Conservation (phyloP, 2,329 filamentous ascomycete species). For the Didymella keratinophila region DNA sequence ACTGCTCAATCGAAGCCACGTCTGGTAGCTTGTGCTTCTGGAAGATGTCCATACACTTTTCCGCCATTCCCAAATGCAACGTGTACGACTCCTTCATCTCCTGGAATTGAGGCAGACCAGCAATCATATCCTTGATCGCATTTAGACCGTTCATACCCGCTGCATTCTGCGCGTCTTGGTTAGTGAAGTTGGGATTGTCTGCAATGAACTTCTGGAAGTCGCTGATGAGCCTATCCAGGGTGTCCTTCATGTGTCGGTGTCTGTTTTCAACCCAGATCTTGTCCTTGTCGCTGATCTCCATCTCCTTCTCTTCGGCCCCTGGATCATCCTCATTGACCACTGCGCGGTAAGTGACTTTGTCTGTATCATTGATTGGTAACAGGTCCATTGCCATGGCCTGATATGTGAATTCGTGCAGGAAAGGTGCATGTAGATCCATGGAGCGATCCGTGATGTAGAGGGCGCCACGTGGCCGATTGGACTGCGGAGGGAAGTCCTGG, state of each 20-base stretch:
- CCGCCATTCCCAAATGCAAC: conserved; percentile 93
- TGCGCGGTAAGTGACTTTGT: conserved; percentile 87
- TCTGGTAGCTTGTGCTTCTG: conserved; percentile 85
- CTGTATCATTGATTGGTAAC: conserved; percentile 83
- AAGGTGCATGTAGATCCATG: conserved; percentile 87
- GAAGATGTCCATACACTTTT: conserved; percentile 96
- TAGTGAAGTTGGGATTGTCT: conserved; percentile 90
- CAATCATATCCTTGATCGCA: conserved; percentile 96
- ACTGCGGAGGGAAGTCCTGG: conserved; percentile 81
- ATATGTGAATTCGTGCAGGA: conserved; percentile 97
- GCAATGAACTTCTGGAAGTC: conserved; percentile 93
- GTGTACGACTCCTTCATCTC: conserved; percentile 96
- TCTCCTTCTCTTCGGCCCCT: conserved; percentile 81
- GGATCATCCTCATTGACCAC: conserved; percentile 75
- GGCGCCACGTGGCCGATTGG: conserved; percentile 78
- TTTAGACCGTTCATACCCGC: conserved; percentile 86
- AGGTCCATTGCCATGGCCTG: conserved; percentile 98
- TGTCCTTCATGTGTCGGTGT: conserved; percentile 97
- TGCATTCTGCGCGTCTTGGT: conserved; percentile 70
- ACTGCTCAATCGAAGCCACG: conserved; percentile 81
- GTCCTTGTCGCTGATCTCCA: conserved; percentile 90
- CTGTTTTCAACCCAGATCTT: conserved; percentile 95
- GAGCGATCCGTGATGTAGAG: conserved; percentile 89
- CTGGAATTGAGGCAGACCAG: conserved; percentile 90
- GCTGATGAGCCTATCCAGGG: conserved; percentile 88